Percentiles rank a stretch among this genome's conserved stretches.
phyloP scores from a whole-genome alignment of 208 protist species.

The Acanthamoeba culbertsoni region DNA sequence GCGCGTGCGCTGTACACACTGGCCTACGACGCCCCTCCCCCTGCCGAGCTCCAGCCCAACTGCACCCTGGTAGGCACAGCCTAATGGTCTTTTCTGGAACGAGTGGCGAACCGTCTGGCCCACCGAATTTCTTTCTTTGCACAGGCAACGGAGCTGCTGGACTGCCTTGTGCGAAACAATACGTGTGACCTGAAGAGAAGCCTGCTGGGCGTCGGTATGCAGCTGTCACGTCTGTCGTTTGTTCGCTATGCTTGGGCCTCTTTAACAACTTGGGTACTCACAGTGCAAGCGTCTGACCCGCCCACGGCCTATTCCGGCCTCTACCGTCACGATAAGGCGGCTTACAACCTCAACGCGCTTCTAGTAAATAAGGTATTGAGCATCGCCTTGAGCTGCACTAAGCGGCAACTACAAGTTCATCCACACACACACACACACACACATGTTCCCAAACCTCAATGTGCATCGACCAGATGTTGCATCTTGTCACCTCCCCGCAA shows the following conservation, averaged over 20 bases:
- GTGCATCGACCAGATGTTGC: neutral
- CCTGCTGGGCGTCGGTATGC: neutral
- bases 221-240: neutral
- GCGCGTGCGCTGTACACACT: neutral
- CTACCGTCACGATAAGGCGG: neutral
- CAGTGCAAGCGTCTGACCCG: neutral
- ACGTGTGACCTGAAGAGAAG: neutral
- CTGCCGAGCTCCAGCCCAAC: neutral
- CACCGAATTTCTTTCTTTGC: neutral
- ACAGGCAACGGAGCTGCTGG: neutral
- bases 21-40: neutral
- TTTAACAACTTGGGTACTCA: neutral
- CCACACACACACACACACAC: neutral
- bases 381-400: neutral
- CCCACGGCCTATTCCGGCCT: neutral
- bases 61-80: slow-evolving; percentile 19
- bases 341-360: neutral
- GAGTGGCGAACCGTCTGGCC: neutral
- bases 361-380: neutral
- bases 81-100: too few relatives aligned
- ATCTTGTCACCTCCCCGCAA: neutral
- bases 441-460: neutral
- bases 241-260: neutral
- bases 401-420: neutral
- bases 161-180: slow-evolving; percentile 28